phyloP scores from a whole-genome alignment of 2,329 filamentous ascomycete species.

The Botrytis hyacinthi region DNA sequence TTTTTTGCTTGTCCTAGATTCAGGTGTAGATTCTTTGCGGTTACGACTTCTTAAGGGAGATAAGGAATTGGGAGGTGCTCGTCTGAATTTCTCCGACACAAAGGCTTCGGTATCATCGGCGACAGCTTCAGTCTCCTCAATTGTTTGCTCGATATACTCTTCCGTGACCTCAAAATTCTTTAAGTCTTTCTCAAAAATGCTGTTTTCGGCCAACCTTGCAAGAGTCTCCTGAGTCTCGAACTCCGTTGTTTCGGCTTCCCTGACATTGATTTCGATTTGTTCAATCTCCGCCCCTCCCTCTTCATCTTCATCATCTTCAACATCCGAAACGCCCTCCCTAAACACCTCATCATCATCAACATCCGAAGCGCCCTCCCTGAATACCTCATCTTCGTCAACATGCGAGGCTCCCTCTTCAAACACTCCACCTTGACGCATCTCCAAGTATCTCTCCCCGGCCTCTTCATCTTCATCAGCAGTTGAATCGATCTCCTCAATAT shows the following conservation, averaged over 20 bases:
- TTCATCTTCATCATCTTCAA: neutral
- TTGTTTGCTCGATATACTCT: neutral
- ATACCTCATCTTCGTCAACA: neutral
- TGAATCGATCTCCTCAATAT: neutral
- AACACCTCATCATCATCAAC: neutral
- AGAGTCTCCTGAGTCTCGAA: conserved; percentile 7
- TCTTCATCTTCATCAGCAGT: neutral
- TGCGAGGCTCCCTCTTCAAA: neutral
- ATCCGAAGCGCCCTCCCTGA: neutral
- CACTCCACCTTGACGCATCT: neutral
- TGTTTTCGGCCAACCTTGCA: neutral
- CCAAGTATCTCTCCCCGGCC: neutral
- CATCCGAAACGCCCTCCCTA: neutral
- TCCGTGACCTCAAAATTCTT: neutral
- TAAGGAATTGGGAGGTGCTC: neutral
- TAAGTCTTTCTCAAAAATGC: neutral
- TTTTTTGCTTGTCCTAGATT: neutral
- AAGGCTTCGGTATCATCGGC: neutral
- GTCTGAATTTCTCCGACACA: neutral
- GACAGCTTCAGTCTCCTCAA: neutral
- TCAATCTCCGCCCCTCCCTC: neutral
- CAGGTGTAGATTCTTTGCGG: neutral
- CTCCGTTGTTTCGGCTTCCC: conserved; percentile 11
- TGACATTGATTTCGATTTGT: conserved; percentile 11
- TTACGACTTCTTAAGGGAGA: neutral